Percentiles rank a stretch among this genome's conserved stretches.
phyloP scores from a whole-genome alignment of 176 grass and related monocot genomes.

The Musa itinerans region DNA sequence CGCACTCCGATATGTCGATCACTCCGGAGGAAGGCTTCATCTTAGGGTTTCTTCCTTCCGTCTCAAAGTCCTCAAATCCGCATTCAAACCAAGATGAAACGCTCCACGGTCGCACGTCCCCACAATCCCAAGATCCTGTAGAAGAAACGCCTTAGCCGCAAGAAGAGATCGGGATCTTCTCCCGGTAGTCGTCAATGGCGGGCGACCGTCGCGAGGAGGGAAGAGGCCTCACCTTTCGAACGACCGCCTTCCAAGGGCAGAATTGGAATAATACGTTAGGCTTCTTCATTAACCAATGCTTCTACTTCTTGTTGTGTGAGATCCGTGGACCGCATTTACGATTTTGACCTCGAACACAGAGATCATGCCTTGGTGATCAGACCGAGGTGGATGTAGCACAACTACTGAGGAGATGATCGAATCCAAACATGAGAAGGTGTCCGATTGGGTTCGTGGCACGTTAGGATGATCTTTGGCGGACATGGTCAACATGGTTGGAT shows the following conservation, averaged over 20 bases:
- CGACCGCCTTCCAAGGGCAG: neutral
- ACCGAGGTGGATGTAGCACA: too few species aligned
- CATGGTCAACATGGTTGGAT: too few species aligned
- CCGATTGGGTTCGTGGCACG: too few species aligned
- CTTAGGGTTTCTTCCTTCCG: neutral
- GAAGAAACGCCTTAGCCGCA: too few species aligned
- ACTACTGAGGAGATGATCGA: too few species aligned
- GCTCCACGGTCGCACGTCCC: neutral
- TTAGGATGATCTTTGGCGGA: too few species aligned
- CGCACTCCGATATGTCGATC: conserved; percentile 29
- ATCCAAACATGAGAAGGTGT: too few species aligned
- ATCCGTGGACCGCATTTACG: too few species aligned
- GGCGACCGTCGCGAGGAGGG: neutral
- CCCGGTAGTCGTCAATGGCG: neutral
- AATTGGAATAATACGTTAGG: neutral
- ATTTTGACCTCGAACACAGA: too few species aligned
- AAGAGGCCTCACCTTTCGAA: neutral
- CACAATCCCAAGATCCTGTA: neutral
- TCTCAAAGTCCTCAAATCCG: neutral
- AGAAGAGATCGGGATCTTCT: neutral
- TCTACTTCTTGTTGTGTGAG: too few species aligned
- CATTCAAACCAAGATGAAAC: neutral
- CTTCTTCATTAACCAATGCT: too few species aligned
- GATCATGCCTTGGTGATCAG: too few species aligned
- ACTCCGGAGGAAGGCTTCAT: conserved; percentile 6